These are phyloP conservation scores for Neopestalotiopsis rosae DNA, from an alignment of 2,329 filamentous ascomycete genomes.

Conservation along the genomic window DNA sequence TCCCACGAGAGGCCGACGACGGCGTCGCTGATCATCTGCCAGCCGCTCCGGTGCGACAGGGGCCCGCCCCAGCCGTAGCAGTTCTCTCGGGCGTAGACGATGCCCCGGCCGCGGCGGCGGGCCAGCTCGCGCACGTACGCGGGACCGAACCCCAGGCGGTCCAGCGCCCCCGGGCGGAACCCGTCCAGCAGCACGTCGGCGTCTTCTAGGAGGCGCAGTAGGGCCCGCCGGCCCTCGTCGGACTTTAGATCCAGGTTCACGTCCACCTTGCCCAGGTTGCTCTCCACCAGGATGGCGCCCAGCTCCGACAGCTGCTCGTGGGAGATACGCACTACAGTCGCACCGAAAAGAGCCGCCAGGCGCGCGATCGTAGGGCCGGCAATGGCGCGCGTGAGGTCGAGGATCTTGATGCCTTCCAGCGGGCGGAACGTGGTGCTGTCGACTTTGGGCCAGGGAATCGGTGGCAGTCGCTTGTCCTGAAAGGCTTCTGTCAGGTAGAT, in stretches of 20 bases:
- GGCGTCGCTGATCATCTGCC: conserved; percentile 55
- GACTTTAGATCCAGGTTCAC: conserved; percentile 67
- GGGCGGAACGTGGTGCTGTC: conserved; percentile 23
- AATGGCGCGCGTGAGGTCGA: conserved; percentile 78
- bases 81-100: conserved; percentile 73
- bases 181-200: conserved; percentile 73
- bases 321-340: conserved; percentile 75
- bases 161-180: conserved; percentile 70
- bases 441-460: conserved; percentile 31
- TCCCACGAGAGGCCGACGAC: conserved; percentile 37
- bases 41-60: conserved; percentile 69
- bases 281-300: conserved; percentile 74
- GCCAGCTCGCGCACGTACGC: conserved; percentile 57
- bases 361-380: conserved; percentile 74
- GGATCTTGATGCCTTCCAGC: conserved; percentile 69
- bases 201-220: conserved; percentile 64
- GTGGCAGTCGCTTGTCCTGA: conserved; percentile 26
- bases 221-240: conserved; percentile 52
- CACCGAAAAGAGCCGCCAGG: conserved; percentile 74
- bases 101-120: conserved; percentile 62
- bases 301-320: conserved; percentile 70
- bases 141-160: conserved; percentile 67
- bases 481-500: conserved; percentile 28
- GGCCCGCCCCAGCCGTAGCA: conserved; percentile 69
- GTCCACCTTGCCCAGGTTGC: conserved; percentile 69